Evolutionary conservation across 768 basidiomycete genomes (phyloP).

Genomic region (Psilocybe subaeruginosa): DNA sequence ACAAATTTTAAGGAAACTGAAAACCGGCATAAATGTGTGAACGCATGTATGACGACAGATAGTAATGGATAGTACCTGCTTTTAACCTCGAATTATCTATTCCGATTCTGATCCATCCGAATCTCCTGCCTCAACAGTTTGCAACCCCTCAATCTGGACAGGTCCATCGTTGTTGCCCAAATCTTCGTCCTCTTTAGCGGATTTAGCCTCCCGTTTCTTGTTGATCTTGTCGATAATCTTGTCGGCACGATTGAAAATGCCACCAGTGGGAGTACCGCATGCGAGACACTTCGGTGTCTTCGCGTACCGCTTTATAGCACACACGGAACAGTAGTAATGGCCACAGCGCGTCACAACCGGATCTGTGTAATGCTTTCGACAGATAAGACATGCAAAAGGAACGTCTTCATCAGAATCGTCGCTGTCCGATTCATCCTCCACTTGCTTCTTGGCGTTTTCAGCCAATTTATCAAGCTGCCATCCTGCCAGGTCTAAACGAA

Average conservation of each 20-base stretch:
- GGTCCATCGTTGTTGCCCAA: constrained; percentile 38
- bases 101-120: constrained; percentile 24
- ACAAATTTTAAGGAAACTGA: neutral
- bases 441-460: constrained; percentile 68
- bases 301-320: constrained; percentile 92
- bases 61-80: constrained; percentile 14
- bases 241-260: constrained; percentile 95
- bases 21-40: neutral
- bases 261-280: constrained; percentile 90
- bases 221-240: constrained; percentile 90
- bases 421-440: constrained; percentile 53
- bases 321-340: constrained; percentile 94
- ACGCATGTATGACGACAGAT: neutral
- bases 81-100: constrained; percentile 9
- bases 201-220: constrained; percentile 66
- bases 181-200: constrained; percentile 51
- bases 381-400: constrained; percentile 98
- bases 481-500: constrained; percentile 79
- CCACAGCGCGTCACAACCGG: constrained; percentile 96
- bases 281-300: constrained; percentile 96
- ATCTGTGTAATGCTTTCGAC: constrained; percentile 92
- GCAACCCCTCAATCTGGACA: constrained; percentile 67
- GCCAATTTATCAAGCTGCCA: constrained; percentile 98
- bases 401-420: constrained; percentile 85
- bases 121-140: constrained; percentile 33